Evolutionary conservation across 2,329 filamentous ascomycete species (phyloP), one percentile per base, ranked within the genome.

Genomic region (Pseudogymnoascus sp.): DNA sequence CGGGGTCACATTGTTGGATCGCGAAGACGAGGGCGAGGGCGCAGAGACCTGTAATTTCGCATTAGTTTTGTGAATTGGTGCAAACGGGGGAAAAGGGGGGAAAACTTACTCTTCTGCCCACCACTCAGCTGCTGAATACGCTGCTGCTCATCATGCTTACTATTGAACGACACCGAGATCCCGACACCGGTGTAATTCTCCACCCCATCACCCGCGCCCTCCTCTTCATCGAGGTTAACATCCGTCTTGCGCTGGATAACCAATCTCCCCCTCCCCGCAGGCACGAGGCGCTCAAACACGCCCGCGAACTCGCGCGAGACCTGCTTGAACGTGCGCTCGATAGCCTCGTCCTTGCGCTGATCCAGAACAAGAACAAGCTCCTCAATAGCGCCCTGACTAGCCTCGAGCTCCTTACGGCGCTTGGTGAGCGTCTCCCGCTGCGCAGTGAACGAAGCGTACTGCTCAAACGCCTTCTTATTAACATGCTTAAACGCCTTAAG

Each of bases 401-500:
- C 87, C 69, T 96, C 91, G 9, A 99, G 85, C 73, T 97, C 94
- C 69, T 88, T 84, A 59, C 93, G 86, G 68, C 94, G 89, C 71
- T 90, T 89, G 59, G 90, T 89, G 15, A 99, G 81, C 21, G 89
- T 88, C 65, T 96, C 92, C 63, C 95, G 89, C 75, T 97, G 91
- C 59, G 87, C 89, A 6, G 93, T 97, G 74, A 97, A 99, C 77
- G 88, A 96, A 78, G 93, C 95, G 79, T 97, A 99, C 74, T 99
- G 94, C 76, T 99, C 95, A 72, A 97, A 96, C 0, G 94, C 94
- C 78, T 99, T 97, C 79, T 97, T 99, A 83, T 99, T 99, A 77
- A 99, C 92, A 71, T 97, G 91, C 62, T 92, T 91, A 78, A 94
- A 97, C 74, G 97, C 96, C 78, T 97, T 97, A 61, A 97, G 81